phyloP scores from a whole-genome alignment of 2,329 filamentous ascomycete species.

The Fusarium torulosum region DNA sequence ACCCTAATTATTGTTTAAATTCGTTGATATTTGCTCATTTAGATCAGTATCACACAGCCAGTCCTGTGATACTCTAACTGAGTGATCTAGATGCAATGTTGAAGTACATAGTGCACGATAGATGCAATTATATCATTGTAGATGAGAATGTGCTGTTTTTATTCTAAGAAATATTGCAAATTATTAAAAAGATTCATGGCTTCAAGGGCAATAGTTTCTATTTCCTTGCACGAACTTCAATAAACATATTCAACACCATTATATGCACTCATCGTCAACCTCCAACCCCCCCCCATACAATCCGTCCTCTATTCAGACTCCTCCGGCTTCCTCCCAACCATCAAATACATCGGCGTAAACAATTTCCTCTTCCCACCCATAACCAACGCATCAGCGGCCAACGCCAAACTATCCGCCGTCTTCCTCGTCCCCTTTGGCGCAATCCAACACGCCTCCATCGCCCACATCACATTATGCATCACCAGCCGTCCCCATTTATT shows the following conservation, averaged over 20 bases:
- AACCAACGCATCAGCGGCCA: constrained; percentile 83
- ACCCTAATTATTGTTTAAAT: too few species aligned
- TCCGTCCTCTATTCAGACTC: not conserved
- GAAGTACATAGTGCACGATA: too few species aligned
- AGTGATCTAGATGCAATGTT: too few species aligned
- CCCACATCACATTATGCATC: constrained; percentile 78
- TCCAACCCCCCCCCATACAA: not conserved
- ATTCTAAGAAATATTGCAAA: too few species aligned
- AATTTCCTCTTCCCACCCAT: constrained; percentile 85
- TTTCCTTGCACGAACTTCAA: not conserved
- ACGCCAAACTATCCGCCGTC: constrained; percentile 84
- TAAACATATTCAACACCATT: not conserved
- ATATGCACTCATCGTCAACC: not conserved
- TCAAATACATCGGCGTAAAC: constrained; percentile 94
- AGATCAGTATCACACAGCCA: too few species aligned
- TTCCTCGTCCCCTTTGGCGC: constrained; percentile 85
- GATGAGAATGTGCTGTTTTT: too few species aligned
- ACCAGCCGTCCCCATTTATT: constrained; percentile 79
- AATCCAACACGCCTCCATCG: constrained; percentile 76
- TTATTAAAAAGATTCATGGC: too few species aligned
- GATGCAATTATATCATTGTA: too few species aligned
- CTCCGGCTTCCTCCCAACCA: constrained; percentile 22
- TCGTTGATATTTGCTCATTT: too few species aligned
- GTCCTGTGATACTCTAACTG: too few species aligned
- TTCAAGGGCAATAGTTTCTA: not conserved